Percentiles rank a stretch among this genome's conserved stretches.
phyloP scores from a whole-genome alignment of 1,139 yeast species.

The Yamadazyma sp. region DNA sequence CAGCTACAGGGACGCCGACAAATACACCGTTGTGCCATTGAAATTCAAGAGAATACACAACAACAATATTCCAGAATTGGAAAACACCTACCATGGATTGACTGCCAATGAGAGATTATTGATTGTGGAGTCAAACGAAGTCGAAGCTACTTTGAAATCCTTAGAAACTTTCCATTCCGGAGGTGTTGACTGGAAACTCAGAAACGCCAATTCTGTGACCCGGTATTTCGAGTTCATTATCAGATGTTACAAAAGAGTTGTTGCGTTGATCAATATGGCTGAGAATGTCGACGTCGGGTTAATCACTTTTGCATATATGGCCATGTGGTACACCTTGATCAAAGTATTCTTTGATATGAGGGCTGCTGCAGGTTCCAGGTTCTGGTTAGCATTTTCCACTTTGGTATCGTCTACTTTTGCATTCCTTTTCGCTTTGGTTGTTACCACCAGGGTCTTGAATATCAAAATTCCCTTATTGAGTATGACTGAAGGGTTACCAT shows the following conservation, averaged over 20 bases:
- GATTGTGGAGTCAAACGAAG: conserved; percentile 38
- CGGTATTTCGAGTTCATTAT: conserved; percentile 64
- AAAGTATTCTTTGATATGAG: conserved; percentile 82
- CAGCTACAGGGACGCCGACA: conserved; percentile 41
- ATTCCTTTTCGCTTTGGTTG: conserved; percentile 76
- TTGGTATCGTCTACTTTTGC: conserved; percentile 82
- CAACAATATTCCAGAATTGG: conserved; percentile 31
- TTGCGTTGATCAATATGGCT: conserved; percentile 65
- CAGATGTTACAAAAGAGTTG: conserved; percentile 44
- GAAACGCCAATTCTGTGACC: conserved; percentile 63
- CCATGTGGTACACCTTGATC: conserved; percentile 85
- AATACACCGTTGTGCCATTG: conserved; percentile 53
- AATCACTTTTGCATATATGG: conserved; percentile 78
- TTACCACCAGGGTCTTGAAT: conserved; percentile 56
- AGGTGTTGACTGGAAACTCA: conserved; percentile 62
- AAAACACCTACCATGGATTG: conserved; percentile 31
- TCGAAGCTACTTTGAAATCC: conserved; percentile 32
- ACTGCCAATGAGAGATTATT: conserved; percentile 40
- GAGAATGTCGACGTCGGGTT: conserved; percentile 85
- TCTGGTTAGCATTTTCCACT: conserved; percentile 88
- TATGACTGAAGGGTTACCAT: conserved; percentile 90
- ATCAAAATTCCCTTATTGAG: conserved; percentile 69
- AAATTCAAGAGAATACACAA: conserved; percentile 49
- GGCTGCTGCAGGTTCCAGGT: conserved; percentile 73
- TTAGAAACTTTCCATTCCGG: conserved; percentile 33